A percentile compares a stretch with the other conserved stretches of the same genome.
Evolutionary conservation across 371 early-diverging fungal genomes (phyloP).

Genomic region (Rhizopus stolonifer): DNA sequence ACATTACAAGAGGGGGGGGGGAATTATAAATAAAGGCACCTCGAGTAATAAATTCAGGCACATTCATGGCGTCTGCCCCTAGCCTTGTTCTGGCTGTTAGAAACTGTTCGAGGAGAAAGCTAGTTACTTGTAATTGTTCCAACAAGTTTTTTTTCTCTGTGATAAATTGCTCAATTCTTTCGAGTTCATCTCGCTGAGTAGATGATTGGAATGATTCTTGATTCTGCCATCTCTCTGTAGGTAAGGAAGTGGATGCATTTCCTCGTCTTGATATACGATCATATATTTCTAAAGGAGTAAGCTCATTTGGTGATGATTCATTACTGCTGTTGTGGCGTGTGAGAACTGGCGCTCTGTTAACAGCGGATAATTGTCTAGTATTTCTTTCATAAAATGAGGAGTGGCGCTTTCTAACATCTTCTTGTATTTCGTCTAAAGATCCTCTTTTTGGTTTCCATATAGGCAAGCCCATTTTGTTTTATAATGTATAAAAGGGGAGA

Average conservation of each 20-base stretch:
- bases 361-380: background rate
- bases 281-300: background rate
- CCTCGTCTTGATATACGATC: conserved; percentile 16
- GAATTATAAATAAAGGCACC: no score
- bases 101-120: conserved; percentile 35
- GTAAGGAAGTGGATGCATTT: conserved; percentile 14
- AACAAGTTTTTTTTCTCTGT: conserved; percentile 35
- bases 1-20: no score
- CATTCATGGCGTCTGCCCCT: conserved; percentile 17
- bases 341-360: background rate
- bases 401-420: background rate
- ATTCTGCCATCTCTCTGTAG: conserved; percentile 12
- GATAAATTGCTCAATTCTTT: conserved; percentile 30
- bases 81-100: conserved; percentile 30
- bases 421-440: conserved; percentile 7
- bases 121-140: conserved; percentile 36
- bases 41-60: conserved; percentile 34
- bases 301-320: background rate
- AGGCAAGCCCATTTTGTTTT: conserved; percentile 19
- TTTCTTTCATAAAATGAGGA: conserved; percentile 3
- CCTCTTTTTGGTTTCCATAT: conserved; percentile 20
- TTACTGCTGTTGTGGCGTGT: conserved; percentile 3
- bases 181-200: conserved; percentile 21
- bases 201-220: background rate
- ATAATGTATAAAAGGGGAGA: background rate